Evolutionary conservation across 805 yeast species (phyloP), one percentile per base, ranked within the genome.

Genomic region (Vanderwaltozyma polyspora): DNA sequence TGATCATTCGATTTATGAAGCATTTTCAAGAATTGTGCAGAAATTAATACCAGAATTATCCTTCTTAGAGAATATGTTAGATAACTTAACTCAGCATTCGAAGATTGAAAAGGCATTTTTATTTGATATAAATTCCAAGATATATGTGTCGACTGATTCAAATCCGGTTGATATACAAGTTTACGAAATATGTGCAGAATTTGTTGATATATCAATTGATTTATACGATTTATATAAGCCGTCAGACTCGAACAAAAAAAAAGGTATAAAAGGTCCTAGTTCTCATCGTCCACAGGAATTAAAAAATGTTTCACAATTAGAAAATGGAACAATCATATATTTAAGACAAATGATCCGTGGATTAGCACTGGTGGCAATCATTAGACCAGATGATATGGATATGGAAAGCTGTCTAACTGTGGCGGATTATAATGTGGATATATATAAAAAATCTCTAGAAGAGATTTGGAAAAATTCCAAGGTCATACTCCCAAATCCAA

Each of bases 111-210:
- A 91, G 62, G 89, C 91, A 14, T 91, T 87, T 49, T 57, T 91
- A 37, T 89, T 91, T 49, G 98, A 91, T 53, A 75, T 89, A 18
- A 82, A 83, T 50, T 81, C 95, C 13, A 91, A 91, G 55, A 83
- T 91, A 15, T 91, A 89, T 53, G 86, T 89, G 32, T 95, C 96
- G 5, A 89, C 97, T 0, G 98, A 91, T 56, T 82, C 95, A 0
- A 77, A 87, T 2, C 96, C 97, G 0, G 95, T 89, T 26, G 97
- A 89, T 59, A 80, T 85, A 27, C 94, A 86, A 51, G 83, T 93
- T 0, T 91, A 91, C 55, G 96, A 91, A 55, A 94, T 89, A 2
- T 91, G 97, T 58, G 93, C 96, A 0, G 97, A 91, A 51, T 91
- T 91, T 51, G 89, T 91, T 30, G 97, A 91, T 56, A 91, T 89